Evolutionary conservation across 179 eudicot genomes (phyloP), one percentile per base, ranked within the genome.

Genomic region (Nepenthes alata): DNA sequence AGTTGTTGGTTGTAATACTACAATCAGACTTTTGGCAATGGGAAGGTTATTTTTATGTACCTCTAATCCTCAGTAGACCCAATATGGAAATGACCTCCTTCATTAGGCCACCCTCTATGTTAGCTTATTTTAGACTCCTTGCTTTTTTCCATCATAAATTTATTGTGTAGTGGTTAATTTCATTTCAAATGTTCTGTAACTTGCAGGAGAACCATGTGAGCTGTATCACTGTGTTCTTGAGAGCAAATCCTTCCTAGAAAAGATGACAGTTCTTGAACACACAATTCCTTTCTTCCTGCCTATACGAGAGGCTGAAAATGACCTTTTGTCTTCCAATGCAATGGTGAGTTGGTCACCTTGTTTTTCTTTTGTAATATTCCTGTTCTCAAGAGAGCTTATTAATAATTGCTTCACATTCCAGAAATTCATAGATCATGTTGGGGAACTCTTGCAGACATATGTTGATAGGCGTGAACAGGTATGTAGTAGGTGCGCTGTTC

Each of bases 391-490:
- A 47, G 37, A 50, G 34, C 39, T 63, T 66, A 8, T 69, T 62
- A 56, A n/a, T 62, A 45, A 61, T 64, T 25, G 25, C 1, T 58
- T 75, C 39, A 6, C 73, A 65, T 74, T 75, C 16, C 91, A 91
- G 98, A 93, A 85, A 81, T 93, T 93, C 72, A 89, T 93, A 54
- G 98, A 93, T 67, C 87, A 86, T 64, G 77, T 90, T 14, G 98
- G 98, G 60, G 98, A 93, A 52, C 77, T 93, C 61, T 76, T 93
- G 81, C 97, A 93, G 73, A 94, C 98, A 59, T 93, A 81, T 80
- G 94, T 93, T 55, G 98, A 93, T 67, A 83, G 98, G 71, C 76
- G 94, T 75, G 95, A 93, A 71, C 98, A 93, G 96, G 98, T 91
- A 83, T 35, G 51, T 35, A 25, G 10, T 35, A 41, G 35, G 2